Evolutionary conservation across 257 asterid genomes (phyloP), one percentile per base, ranked within the genome.

Genomic region (Capsicum baccatum): DNA sequence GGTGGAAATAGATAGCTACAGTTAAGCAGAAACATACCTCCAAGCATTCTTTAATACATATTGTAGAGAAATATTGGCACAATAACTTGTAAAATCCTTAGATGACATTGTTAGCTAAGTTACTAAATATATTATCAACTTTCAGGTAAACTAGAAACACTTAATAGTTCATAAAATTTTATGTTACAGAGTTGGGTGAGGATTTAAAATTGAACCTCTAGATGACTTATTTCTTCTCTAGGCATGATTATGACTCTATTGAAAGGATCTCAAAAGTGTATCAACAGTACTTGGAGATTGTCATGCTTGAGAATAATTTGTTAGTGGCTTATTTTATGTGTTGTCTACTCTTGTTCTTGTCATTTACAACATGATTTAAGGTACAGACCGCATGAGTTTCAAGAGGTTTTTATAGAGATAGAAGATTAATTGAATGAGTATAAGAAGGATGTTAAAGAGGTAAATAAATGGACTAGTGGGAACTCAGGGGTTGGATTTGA

Each of bases 331-430:
- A 89, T 95, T 97, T 88, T 94, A 98, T 81, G 97, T 97, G 84
- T 86, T 95, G 93, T 98, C 93, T 13, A 97, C 99, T n/a, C 97
- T 97, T 85, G 94, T 92, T 44, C 97, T 93, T 85, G 98, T 93
- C 81, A 98, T 98, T 5, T 97, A 82, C 99, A 94, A 63, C 98
- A 97, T 52, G 99, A 95, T 83, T 97, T 95, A 82, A 93, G 98
- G 95, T 97, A 97, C 84, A 91, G 94, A 85, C 97, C 98, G 39
- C 94, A 95, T 57, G 97, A 94, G 87, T 97, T 97, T 82, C 99
- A 98, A 37, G 97, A 89, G 82, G 97, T 97, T 83, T 98, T 98
- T 79, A 90, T 90, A 76, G 96, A 95, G 88, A 97, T 95, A 37
- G 98, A 95, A 84, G 88, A 92, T 4, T 98, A 97, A 83, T 86